These are phyloP conservation scores for Globisporangium viniferum DNA, from an alignment of 352 stramenopile species.

Conservation along the genomic window DNA sequence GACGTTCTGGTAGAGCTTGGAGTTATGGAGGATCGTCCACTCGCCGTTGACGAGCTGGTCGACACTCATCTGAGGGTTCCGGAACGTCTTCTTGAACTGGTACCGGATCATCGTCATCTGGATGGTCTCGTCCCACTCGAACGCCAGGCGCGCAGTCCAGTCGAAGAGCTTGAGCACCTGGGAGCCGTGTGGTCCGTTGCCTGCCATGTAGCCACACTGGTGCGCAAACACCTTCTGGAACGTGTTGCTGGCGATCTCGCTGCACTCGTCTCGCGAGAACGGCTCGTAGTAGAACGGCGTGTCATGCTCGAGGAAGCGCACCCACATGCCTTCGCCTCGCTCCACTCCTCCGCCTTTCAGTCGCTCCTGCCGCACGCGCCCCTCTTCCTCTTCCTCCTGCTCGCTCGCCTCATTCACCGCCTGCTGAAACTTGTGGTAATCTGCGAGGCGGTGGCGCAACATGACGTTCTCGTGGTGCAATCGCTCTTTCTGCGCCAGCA, in stretches of 20 bases:
- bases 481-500: conserved; percentile 7
- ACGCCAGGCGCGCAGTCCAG: background rate
- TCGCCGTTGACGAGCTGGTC: background rate
- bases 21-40: conserved; percentile 5
- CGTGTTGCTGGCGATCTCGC: background rate
- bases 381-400: background rate
- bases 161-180: conserved; percentile 4
- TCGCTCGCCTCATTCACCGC: background rate
- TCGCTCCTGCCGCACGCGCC: background rate
- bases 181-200: background rate
- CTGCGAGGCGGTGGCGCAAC: conserved; percentile 16
- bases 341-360: background rate
- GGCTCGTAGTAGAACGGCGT: conserved; percentile 11
- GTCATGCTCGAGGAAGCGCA: conserved; percentile 3
- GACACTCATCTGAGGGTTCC: background rate
- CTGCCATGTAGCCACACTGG: background rate
- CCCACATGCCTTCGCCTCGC: conserved; percentile 1
- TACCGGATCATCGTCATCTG: conserved; percentile 4
- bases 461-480: conserved; percentile 19
- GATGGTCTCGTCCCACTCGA: conserved; percentile 4
- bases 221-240: background rate
- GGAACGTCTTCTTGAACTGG: conserved; percentile 12
- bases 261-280: conserved; percentile 1
- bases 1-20: conserved; percentile 4
- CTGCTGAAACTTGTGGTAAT: conserved; percentile 6